Base-by-base conservation (phyloP, 371 early-diverging fungal species). In the Zychaea mexicana region DNA sequence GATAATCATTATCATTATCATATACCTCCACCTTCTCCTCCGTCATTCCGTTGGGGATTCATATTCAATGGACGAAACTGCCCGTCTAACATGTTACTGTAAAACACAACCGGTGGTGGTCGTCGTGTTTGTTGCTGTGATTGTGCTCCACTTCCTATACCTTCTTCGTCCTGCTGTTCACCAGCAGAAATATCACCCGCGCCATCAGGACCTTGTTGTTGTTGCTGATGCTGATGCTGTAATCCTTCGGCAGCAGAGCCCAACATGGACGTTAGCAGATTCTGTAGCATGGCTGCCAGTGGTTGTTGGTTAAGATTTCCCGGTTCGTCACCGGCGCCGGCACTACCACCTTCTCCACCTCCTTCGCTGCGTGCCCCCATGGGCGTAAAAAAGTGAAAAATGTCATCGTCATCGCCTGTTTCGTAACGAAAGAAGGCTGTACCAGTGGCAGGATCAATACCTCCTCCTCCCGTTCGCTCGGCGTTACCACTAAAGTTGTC, bases 1-100 rank as follows among this genome's bases (percentile, higher is more conserved):
- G 56, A 21, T 55, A 15, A 55, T 55, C 56, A 17, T n/a, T 28
- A 24, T 7, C 52, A 15, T 39, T 17, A 19, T 36, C 21, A 24
- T 13, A 49, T 32, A 57, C 27, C 54, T 24, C 46, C 56, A 38
- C 54, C 59, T 54, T 63, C 59, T 46, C 22, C n/a, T n/a, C n/a
- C n/a, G n/a, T n/a, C 26, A 21, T 60, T 46, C 36, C 28, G 26
- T 27, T 63, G 46, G 17, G 52, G 17, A 12, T 67, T 52, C 46
- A 66, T 36, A 28, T 62, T 61, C 13, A 70, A 45, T 17, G 70
- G 66, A 30, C 73, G 72, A 13, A 74, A 60, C 21, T 71, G 72
- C 39, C 74, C 70, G 55, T 76, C 74, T 2, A 76, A 61, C 61
- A 73, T 60, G 59, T 70, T 73, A 17, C 78, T 70, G 46, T 71